Evolutionary conservation across 108 stramenopile species (phyloP).

Genomic region (Pseudonitzschia multiseries): DNA sequence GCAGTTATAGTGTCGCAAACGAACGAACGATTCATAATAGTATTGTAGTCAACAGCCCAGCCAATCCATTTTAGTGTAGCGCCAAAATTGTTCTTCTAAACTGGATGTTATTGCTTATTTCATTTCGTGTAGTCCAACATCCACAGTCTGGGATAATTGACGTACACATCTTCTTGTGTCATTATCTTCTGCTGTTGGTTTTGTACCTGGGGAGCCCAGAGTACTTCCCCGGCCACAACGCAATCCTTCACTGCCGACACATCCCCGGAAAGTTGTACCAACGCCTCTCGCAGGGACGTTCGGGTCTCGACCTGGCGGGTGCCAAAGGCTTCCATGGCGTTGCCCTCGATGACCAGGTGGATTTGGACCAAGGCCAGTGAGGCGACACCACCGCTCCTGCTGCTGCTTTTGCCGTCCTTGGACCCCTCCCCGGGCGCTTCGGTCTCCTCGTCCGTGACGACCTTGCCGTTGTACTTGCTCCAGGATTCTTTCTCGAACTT

Average conservation of each 20-base stretch:
- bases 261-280: constrained; percentile 5
- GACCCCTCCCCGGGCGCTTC: too few species aligned
- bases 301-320: not conserved
- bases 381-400: not conserved
- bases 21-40: too few species aligned
- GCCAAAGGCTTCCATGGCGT: constrained; percentile 12
- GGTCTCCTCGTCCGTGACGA: not conserved
- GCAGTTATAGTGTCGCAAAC: too few species aligned
- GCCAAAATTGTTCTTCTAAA: too few species aligned
- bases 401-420: not conserved
- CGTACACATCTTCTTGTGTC: constrained; percentile 29
- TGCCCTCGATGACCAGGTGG: constrained; percentile 15
- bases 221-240: constrained; percentile 43
- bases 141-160: constrained; percentile 25
- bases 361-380: constrained; percentile 14
- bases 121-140: constrained; percentile 3
- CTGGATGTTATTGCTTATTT: too few species aligned
- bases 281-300: constrained; percentile 3
- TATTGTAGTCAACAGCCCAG: too few species aligned
- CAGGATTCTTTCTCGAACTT: constrained; percentile 66
- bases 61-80: too few species aligned
- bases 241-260: constrained; percentile 5
- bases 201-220: constrained; percentile 48
- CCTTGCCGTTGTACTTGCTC: constrained; percentile 19
- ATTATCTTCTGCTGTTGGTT: constrained; percentile 18